Evolutionary conservation across 2,329 filamentous ascomycete species (phyloP), one percentile per base, ranked within the genome.

Genomic region (Juglanconis oblonga): DNA sequence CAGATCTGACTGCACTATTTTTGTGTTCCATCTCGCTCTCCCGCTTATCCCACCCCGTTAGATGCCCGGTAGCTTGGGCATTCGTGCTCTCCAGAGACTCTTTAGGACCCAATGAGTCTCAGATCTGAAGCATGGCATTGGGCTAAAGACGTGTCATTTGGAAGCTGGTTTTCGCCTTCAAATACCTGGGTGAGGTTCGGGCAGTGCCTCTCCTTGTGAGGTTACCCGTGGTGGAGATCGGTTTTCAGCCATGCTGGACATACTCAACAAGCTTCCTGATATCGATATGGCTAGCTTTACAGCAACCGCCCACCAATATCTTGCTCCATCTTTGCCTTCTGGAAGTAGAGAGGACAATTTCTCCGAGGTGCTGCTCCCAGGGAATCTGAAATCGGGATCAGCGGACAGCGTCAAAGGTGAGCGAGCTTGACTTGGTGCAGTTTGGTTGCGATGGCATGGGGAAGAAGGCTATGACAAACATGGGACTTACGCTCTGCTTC

Each of bases 231-330:
- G 38, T 42, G 38, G 38, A 42, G 10, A 5, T 42, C 4, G 6
- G 14, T 33, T 0, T 5, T 57, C 36, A 51, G 29, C 10, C 10
- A 3, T 31, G 10, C 8, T 40, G 40, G 7, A 63, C 31, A 13
- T 61, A 52, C 24, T 61, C 29, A 17, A 61, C 40, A 5, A 64
- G 59, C 35, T 57, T 62, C 40, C 32, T 42, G 17, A 71, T 69
- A 17, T 71, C 67, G 35, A 55, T 62, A 35, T 69, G 71, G n/a
- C 69, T 72, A 3, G 81, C 74, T 65, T 80, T 82, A 67, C 81
- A 84, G 67, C 81, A 84, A 4, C 81, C 81, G 0, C 81, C 81
- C 0, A 82, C 80, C 1, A 84, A 69, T 40, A 83, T 76, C 11
- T 71, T 70, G 7, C 66, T 69, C 79, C 81, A 84, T 1, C 71